A percentile compares a stretch with the other conserved stretches of the same genome.
phyloP scores from a whole-genome alignment of 1,284 basidiomycete genomes.

The Leucoagaricus sp. region DNA sequence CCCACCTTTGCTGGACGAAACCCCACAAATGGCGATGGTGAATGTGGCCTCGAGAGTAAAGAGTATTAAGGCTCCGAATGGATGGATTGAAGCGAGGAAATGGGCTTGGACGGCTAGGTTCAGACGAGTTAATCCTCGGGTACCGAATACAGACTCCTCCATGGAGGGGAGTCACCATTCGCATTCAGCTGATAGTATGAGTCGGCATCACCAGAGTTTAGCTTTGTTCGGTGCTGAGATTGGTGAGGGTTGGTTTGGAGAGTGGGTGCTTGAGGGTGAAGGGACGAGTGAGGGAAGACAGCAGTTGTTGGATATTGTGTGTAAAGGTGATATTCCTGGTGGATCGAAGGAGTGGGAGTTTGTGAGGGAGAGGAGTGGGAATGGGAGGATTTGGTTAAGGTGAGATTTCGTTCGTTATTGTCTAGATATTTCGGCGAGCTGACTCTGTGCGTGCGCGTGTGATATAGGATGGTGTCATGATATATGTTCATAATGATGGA shows the following conservation, averaged over 20 bases:
- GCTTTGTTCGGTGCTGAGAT: conserved; percentile 30
- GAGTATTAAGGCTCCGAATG: conserved; percentile 59
- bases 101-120: conserved; percentile 65
- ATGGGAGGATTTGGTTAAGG: conserved; percentile 66
- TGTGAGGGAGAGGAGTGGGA: conserved; percentile 58
- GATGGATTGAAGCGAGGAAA: conserved; percentile 55
- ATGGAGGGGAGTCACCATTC: conserved; percentile 27
- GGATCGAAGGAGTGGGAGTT: conserved; percentile 56
- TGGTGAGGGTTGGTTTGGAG: conserved; percentile 70
- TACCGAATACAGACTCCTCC: background rate
- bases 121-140: conserved; percentile 23
- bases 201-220: background rate
- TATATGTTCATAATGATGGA: too few relatives aligned
- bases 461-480: background rate
- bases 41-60: conserved; percentile 44
- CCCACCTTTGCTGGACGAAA: conserved; percentile 39
- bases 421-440: background rate
- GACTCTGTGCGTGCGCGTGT: too few relatives aligned
- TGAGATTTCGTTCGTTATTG: conserved; percentile 29
- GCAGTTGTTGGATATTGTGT: conserved; percentile 54
- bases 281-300: conserved; percentile 69
- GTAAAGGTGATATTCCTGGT: conserved; percentile 30
- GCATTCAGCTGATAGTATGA: background rate
- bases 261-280: conserved; percentile 75
- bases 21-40: conserved; percentile 47